Base-by-base conservation (phyloP, 768 basidiomycete species). In the Cyclocybe cylindracea region DNA sequence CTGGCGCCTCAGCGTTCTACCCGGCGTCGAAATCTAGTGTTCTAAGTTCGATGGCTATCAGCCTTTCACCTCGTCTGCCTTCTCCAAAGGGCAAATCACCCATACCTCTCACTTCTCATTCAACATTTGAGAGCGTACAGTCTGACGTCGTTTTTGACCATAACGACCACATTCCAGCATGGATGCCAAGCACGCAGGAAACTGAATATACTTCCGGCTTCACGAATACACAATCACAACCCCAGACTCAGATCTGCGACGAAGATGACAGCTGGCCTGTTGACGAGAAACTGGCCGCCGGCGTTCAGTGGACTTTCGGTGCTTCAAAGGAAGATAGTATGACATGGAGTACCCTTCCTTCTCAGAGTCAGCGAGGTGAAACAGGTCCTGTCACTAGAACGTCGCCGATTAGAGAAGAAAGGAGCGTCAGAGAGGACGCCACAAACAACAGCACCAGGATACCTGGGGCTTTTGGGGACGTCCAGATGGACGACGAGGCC, bases 181-280 rank as follows among this genome's bases (percentile, higher is more conserved):
- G 87, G 86, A 71, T 78, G 61, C 74, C 81, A 0, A 72, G 72
- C 4, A 82, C 80, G 2, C 87, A 89, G 63, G 85, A 86, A 18
- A 83, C 80, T 0, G 78, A 79, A 36, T 76, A 76, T 49, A 77
- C 76, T 4, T 66, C 68, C 13, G 60, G 55, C 33, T 64, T 66
- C 38, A 24, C 24, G 24, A 67, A 66, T 11, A 72, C 70, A 5
- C 77, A 79, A 59, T 63, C 69, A 3, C 67, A 67, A 44, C 64
- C 64, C 2, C 63, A 54, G 44, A 55, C 61, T 51, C 68, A 64
- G 51, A 57, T 70, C 1, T 63, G 76, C 43, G 78, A 84, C 47
- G 82, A 84, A 41, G 84, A 85, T 46, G 87, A 90, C 60, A 89
- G 88, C 62, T 91, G 87, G 88, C 86, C 85, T 8, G 68, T 87